Base-by-base conservation (phyloP, 371 early-diverging fungal species). In the Rhizopus sp. region DNA sequence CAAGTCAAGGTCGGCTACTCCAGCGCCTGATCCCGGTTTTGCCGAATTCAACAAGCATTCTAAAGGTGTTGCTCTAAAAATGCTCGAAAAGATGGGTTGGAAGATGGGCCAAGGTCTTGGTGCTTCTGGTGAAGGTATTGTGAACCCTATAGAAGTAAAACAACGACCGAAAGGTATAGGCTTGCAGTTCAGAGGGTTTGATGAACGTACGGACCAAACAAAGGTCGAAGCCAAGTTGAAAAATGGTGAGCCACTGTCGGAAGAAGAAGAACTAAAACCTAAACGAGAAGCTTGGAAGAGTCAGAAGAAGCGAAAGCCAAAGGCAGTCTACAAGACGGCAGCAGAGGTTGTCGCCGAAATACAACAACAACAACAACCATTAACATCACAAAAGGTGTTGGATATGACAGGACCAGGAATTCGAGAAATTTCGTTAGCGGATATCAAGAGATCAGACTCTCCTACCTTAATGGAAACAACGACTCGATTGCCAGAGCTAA, bases 41-140 rank as follows among this genome's bases (percentile, higher is more conserved):
- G 94, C 84, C 4, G 82, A 81, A 42, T 96, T 93, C 57, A 90
- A 87, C 13, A 71, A 78, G 30, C 77, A 83, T 40, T 83, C 85
- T 1, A 90, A 83, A 39, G 91, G 92, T 2, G 79, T 91, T 50
- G 93, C 88, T 42, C 71, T 86, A 69, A 85, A 84, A 47, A 86
- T 93, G 87, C 74, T 96, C 69, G 75, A 86, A 60, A 92, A 90
- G 69, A 91, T 93, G 86, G 93, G 93, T 5, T 92, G 93, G 93
- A 70, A 64, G 40, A 54, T 58, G 8, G 91, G 91, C 5, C 75
- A 72, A 59, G 91, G 91, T 58, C 67, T 96, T 4, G 98, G 98
- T 4, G 76, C 74, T 38, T 83, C 82, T 4, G 92, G 93, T 5
- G 74, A 75, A 30, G 98, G 98, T 63, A 94, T 94, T 31, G 81